Evolutionary conservation across 1,284 basidiomycete genomes (phyloP), one percentile per base, ranked within the genome.

Genomic region (Puccinia coronata): DNA sequence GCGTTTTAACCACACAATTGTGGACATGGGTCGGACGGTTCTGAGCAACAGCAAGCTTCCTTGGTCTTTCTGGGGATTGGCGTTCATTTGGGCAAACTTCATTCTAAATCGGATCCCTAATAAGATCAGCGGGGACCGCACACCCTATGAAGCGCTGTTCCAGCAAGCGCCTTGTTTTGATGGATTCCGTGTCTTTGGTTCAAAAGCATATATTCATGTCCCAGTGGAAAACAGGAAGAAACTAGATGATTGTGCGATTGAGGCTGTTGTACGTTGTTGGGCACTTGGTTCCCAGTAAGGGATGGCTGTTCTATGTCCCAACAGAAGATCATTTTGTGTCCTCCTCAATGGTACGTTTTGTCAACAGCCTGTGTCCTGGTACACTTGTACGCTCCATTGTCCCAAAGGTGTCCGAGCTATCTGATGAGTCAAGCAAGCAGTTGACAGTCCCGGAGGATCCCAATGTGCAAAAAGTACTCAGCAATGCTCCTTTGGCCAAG

Each of bases 261-360:
- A 65, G 41, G 55, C 53, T 12, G 0, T 28, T 34, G 55, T 76
- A 18, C n/a, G 18, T 20, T 28, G 47, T 36, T 23, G 63, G 5
- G 74, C n/a, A n/a, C n/a, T n/a, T n/a, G n/a, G n/a, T n/a, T n/a
- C n/a, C n/a, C n/a, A n/a, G n/a, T n/a, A n/a, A 49, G 36, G 74
- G 57, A 9, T 76, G 74, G 74, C 20, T 61, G 2, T 76, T 76
- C 31, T 76, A 25, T 28, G 25, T 63, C 3, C 74, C 74, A 0
- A 12, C 11, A 1, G 8, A 16, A 1, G 25, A 76, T 1, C 14
- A 31, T 18, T 76, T 76, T 43, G 20, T 76, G 12, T 9, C 1
- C 9, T 76, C 36, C 12, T 53, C 74, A 9, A 49, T 49, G 55
- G 74, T 41, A 11, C 49, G 23, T 20, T 76, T 73, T 41, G 41